A percentile compares a stretch with the other conserved stretches of the same genome.
Evolutionary conservation across 164 flowering plant genomes (phyloP).

Genomic region (Tetrastigma voinierianum): DNA sequence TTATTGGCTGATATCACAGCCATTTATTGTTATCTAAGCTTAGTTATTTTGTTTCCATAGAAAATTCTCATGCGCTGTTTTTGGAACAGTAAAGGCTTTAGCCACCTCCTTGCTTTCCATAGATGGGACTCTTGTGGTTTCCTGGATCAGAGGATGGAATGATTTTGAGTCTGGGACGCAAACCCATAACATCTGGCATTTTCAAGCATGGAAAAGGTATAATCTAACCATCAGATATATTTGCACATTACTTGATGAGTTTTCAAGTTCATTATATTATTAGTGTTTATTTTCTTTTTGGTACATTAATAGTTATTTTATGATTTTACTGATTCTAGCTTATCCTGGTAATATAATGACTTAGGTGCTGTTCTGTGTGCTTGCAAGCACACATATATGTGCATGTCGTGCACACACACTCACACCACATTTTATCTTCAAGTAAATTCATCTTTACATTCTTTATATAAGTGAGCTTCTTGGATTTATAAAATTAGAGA

Average conservation of each 20-base stretch:
- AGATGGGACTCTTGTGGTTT: slow-evolving; percentile 53
- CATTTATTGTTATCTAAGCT: background rate
- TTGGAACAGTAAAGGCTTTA: slow-evolving; percentile 62
- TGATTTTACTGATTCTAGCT: background rate
- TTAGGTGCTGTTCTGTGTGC: background rate
- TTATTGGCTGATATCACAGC: background rate
- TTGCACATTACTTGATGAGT: background rate
- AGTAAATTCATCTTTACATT: background rate
- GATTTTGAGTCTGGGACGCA: slow-evolving; percentile 76
- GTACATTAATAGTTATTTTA: background rate
- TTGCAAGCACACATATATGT: no score
- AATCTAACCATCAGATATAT: background rate
- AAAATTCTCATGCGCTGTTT: slow-evolving; percentile 1
- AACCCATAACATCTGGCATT: slow-evolving; percentile 48
- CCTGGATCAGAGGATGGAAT: slow-evolving; percentile 90
- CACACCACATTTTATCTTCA: background rate
- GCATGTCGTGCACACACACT: no score
- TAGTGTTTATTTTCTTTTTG: background rate
- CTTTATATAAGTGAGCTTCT: background rate
- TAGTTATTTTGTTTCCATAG: background rate
- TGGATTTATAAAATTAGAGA: background rate
- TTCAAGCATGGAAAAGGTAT: slow-evolving; percentile 81
- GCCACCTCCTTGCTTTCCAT: slow-evolving; percentile 68
- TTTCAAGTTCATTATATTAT: background rate
- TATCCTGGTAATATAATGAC: background rate